Evolutionary conservation across 2,329 filamentous ascomycete genomes (phyloP).

Genomic region (Clarireedia homoeocarpa): DNA sequence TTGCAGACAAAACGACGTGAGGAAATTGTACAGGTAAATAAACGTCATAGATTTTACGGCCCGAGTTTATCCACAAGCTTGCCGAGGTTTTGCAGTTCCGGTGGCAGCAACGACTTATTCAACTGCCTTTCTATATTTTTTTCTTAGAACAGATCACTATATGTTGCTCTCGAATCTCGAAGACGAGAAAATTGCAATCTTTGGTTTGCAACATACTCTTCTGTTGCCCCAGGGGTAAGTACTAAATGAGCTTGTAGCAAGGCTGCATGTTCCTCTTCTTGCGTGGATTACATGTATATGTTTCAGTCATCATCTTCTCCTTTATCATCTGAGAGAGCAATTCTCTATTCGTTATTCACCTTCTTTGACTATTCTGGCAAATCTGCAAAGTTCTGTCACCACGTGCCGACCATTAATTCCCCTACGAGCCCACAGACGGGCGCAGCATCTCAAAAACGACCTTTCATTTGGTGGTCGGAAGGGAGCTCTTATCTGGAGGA

Average conservation of each 20-base stretch:
- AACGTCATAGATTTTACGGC: neutral
- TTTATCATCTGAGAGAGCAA: neutral
- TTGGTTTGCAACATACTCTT: too few species aligned
- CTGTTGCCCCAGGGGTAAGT: too few species aligned
- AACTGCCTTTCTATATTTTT: neutral
- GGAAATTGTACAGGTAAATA: neutral
- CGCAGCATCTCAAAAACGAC: slow-evolving; percentile 1
- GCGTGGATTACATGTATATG: neutral
- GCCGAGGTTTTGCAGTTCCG: neutral
- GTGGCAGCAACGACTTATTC: neutral
- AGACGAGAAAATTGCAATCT: too few species aligned
- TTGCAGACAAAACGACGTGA: neutral
- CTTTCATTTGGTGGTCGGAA: neutral
- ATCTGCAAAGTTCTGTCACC: neutral
- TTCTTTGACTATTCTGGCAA: neutral
- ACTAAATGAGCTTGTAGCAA: neutral
- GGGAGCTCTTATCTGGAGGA: neutral
- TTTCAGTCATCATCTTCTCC: neutral
- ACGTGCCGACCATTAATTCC: neutral
- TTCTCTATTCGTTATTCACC: neutral
- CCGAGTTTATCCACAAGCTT: neutral
- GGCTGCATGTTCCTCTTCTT: neutral
- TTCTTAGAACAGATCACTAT: too few species aligned
- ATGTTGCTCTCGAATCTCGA: too few species aligned
- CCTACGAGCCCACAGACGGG: neutral